Conservation (phyloP, 306 rosid species). For the Rubus parviflorus region DNA sequence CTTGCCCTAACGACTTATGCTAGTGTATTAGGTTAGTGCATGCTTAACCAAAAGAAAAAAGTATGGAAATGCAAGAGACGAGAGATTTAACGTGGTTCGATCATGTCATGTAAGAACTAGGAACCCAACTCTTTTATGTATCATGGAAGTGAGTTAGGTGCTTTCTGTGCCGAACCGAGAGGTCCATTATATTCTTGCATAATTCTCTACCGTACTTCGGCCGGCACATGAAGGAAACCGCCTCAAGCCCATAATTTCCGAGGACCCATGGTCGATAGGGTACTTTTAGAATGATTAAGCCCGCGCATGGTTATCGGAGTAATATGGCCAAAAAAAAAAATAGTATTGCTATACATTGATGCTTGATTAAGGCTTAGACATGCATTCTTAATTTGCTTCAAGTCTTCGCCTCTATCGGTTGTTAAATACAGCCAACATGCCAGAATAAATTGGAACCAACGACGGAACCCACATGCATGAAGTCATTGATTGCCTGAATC, state of each 20-base stretch:
- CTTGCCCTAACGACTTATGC: neutral
- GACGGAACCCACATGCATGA: neutral
- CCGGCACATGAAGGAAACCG: too few relatives aligned
- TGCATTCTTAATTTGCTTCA: neutral
- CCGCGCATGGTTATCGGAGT: neutral
- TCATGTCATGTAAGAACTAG: neutral
- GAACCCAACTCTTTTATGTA: neutral
- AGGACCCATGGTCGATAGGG: neutral
- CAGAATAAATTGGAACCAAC: neutral
- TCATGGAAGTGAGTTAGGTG: neutral
- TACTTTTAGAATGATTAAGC: neutral
- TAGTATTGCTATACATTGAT: too few relatives aligned
- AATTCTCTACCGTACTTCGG: neutral
- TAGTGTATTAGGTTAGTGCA: neutral
- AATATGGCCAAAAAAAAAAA: too few relatives aligned
- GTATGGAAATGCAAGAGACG: neutral
- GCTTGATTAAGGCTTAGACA: neutral
- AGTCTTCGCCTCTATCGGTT: neutral
- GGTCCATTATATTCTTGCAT: neutral
- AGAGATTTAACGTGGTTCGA: neutral
- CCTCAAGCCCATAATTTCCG: too few relatives aligned
- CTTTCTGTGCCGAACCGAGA: neutral
- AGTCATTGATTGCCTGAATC: slow-evolving; percentile 10
- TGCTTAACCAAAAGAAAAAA: neutral
- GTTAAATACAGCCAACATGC: slow-evolving; percentile 1